Percentiles rank a stretch among this genome's conserved stretches.
phyloP scores from a whole-genome alignment of 345 rosid species.

The Sapria himalayana region DNA sequence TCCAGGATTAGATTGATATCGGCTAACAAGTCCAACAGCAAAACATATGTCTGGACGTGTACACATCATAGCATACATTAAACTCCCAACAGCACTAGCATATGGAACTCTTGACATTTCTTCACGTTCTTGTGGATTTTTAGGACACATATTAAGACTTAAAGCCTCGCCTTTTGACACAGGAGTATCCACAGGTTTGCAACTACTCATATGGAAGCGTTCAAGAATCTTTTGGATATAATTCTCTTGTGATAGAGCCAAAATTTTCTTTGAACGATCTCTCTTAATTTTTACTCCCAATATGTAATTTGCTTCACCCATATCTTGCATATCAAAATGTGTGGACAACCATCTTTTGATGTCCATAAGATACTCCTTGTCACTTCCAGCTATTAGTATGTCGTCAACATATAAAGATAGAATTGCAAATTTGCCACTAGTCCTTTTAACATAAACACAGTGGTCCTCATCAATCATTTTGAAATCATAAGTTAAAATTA shows the following conservation, averaged over 20 bases:
- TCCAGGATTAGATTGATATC: background rate
- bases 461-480: too few relatives aligned
- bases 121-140: background rate
- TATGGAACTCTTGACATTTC: background rate
- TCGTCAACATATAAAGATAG: too few relatives aligned
- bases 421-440: too few relatives aligned
- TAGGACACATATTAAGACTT: conserved; percentile 1
- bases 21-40: background rate
- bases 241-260: conserved; percentile 2
- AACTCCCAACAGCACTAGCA: background rate
- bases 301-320: background rate
- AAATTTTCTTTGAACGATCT: background rate
- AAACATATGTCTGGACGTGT: background rate
- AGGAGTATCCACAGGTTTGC: conserved; percentile 1
- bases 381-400: background rate
- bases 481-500: too few relatives aligned
- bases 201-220: background rate
- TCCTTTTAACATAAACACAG: too few relatives aligned
- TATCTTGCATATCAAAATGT: too few relatives aligned
- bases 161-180: conserved; percentile 3
- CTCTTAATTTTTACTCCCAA: background rate
- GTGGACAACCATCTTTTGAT: conserved; percentile 1
- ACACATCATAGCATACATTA: background rate
- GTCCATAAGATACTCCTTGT: background rate
- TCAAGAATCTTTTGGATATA: background rate